phyloP scores from a whole-genome alignment of 805 yeast species.

The Saccharomycopsis olivae region DNA sequence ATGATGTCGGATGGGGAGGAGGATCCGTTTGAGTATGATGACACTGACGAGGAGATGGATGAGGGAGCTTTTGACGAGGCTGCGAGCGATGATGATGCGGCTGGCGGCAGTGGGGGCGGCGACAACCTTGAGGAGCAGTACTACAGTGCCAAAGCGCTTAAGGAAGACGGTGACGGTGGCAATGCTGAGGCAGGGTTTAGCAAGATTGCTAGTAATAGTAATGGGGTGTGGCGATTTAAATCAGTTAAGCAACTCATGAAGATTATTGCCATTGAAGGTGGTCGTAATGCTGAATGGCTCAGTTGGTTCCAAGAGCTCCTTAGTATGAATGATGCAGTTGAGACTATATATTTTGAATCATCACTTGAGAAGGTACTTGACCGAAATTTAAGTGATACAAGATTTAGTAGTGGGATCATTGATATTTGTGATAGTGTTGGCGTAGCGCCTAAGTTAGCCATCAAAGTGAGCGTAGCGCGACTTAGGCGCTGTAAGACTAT shows the following conservation, averaged over 20 bases:
- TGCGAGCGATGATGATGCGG: conserved; percentile 16
- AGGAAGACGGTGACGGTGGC: conserved; percentile 15
- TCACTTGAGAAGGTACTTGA: conserved; percentile 23
- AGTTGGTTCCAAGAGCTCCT: conserved; percentile 21
- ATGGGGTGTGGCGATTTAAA: conserved; percentile 27
- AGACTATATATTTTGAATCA: conserved; percentile 18
- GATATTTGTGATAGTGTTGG: too few relatives aligned
- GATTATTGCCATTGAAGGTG: too few relatives aligned
- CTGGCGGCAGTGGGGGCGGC: conserved; percentile 7
- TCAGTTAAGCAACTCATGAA: conserved; percentile 33
- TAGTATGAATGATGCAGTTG: conserved; percentile 23
- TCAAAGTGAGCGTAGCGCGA: too few relatives aligned
- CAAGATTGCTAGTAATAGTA: conserved; percentile 1
- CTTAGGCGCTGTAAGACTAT: too few relatives aligned
- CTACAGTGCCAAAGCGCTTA: conserved; percentile 15
- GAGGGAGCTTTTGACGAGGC: conserved; percentile 15
- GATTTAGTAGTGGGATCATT: too few relatives aligned
- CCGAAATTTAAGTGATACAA: too few relatives aligned
- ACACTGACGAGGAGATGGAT: conserved; percentile 19
- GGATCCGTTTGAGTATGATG: conserved; percentile 19
- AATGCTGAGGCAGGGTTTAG: conserved; percentile 1
- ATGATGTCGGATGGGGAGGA: conserved; percentile 19
- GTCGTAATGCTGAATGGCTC: background rate
- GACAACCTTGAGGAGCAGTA: conserved; percentile 12
- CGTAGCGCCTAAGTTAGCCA: too few relatives aligned